Evolutionary conservation across 148 eudicot genomes (phyloP), one percentile per base, ranked within the genome.

Genomic region (Rhododendron henanense): DNA sequence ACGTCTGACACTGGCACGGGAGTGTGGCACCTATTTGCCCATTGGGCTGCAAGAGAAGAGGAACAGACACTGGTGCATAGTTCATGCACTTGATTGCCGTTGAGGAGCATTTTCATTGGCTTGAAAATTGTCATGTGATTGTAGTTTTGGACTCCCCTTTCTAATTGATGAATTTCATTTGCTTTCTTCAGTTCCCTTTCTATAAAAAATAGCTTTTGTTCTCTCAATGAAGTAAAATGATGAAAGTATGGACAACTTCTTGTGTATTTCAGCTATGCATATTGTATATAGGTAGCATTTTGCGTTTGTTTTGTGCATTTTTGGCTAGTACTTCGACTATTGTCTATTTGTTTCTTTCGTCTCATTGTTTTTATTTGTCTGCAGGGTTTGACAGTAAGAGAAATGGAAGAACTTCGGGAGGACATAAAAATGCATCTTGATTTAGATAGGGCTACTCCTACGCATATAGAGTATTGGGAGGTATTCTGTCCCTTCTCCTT

Each of bases 401-500:
- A 96, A 85, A 95, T 93, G 93, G 99, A 96, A 86, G 96, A 94
- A 90, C 98, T 96, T 83, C 94, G 94, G 5, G 95, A 92, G 85
- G 99, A 96, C 83, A 95, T 96, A 83, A 96, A 93, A 89, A 84
- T 96, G 96, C 98, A 95, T 89, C 90, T 96, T 83, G 97, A 94
- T 86, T 89, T 95, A 84, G 98, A 96, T 88, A 91, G 93, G 86
- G 94, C 90, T 73, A 95, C 98, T 35, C 94, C 96, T 61, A 94
- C 96, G 14, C 99, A 95, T 77, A 88, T 91, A 79, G 93, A 91
- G 44, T 96, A 94, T 89, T 96, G 98, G 98, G 93, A 94, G 93
- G 96, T 93, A 91, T 79, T 78, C 57, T 85, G 73, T 84, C 37
- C 11, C 37, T 33, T 55, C 53, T 21, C 4, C 35, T 9, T 16